Conservation (phyloP, 208 protist genomes). For the Leishmania guyanensis region DNA sequence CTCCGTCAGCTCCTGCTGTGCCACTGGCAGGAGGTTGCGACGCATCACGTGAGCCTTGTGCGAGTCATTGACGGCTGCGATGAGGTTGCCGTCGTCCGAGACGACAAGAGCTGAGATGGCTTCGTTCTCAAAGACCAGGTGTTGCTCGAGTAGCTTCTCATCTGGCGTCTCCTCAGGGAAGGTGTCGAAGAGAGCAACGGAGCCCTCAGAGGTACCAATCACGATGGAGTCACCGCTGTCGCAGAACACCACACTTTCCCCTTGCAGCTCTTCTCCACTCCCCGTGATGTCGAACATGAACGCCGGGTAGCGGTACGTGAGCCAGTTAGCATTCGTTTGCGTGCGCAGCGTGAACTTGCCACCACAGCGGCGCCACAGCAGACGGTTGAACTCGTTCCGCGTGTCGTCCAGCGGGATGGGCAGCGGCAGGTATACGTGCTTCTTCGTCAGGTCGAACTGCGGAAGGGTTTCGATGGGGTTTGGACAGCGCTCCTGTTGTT, state of each 20-base stretch:
- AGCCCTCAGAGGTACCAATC: slow-evolving; percentile 84
- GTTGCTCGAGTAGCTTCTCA: slow-evolving; percentile 83
- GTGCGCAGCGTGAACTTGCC: slow-evolving; percentile 51
- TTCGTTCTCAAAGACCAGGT: slow-evolving; percentile 84
- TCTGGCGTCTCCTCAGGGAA: slow-evolving; percentile 69
- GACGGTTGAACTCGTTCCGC: slow-evolving; percentile 70
- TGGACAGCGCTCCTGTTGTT: slow-evolving; percentile 79
- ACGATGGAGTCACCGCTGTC: slow-evolving; percentile 77
- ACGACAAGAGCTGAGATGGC: slow-evolving; percentile 56
- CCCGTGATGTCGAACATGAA: slow-evolving; percentile 86
- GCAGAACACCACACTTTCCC: slow-evolving; percentile 79
- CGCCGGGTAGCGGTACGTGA: slow-evolving; percentile 72
- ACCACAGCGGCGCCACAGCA: slow-evolving; percentile 57
- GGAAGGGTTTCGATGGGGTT: slow-evolving; percentile 90
- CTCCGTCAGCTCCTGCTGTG: slow-evolving; percentile 48
- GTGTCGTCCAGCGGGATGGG: slow-evolving; percentile 63
- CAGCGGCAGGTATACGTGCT: slow-evolving; percentile 73
- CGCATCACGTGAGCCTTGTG: slow-evolving; percentile 64
- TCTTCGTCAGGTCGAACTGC: slow-evolving; percentile 83
- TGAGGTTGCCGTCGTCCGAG: slow-evolving; percentile 53
- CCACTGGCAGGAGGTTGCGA: slow-evolving; percentile 60
- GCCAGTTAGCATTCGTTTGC: slow-evolving; percentile 62
- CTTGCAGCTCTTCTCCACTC: slow-evolving; percentile 64
- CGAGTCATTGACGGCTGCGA: slow-evolving; percentile 56
- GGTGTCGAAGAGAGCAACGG: slow-evolving; percentile 79